Evolutionary conservation across 2,329 filamentous ascomycete genomes (phyloP).

Genomic region (Claviceps sp.): DNA sequence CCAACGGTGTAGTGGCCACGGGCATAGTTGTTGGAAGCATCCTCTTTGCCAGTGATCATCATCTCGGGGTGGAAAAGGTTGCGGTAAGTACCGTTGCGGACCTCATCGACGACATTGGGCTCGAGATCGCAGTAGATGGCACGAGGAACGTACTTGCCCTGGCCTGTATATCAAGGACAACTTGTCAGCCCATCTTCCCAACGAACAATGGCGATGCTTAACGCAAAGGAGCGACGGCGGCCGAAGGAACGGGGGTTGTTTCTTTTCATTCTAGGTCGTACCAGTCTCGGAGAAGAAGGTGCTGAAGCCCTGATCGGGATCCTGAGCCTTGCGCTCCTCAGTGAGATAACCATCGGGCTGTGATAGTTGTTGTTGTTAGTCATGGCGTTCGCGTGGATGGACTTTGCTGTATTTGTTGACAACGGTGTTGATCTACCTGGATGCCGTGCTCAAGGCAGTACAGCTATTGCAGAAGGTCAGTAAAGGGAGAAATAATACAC

Average conservation of each 20-base stretch:
- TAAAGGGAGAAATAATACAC: not conserved
- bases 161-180: slow-evolving; percentile 41
- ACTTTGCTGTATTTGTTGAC: slow-evolving; percentile 3
- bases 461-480: slow-evolving; percentile 48
- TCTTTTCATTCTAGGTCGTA: slow-evolving; percentile 29
- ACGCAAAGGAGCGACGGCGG: not conserved
- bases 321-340: slow-evolving; percentile 87
- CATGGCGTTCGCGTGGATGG: not conserved
- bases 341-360: slow-evolving; percentile 98
- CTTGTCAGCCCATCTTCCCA: not conserved
- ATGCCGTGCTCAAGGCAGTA: slow-evolving; percentile 99
- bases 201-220: not conserved
- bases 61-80: slow-evolving; percentile 97
- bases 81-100: slow-evolving; percentile 93
- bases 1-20: slow-evolving; percentile 99
- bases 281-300: slow-evolving; percentile 99
- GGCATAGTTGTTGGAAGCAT: slow-evolving; percentile 99
- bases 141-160: slow-evolving; percentile 97
- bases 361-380: slow-evolving; percentile 5
- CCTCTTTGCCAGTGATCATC: slow-evolving; percentile 99
- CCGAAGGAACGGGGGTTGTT: not conserved
- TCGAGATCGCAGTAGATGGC: slow-evolving; percentile 99
- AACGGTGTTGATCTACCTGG: slow-evolving; percentile 50
- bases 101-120: slow-evolving; percentile 98
- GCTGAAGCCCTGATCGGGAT: slow-evolving; percentile 95